Evolutionary conservation across 169 alveolate genomes (phyloP).

Genomic region (Neospora caninum): DNA sequence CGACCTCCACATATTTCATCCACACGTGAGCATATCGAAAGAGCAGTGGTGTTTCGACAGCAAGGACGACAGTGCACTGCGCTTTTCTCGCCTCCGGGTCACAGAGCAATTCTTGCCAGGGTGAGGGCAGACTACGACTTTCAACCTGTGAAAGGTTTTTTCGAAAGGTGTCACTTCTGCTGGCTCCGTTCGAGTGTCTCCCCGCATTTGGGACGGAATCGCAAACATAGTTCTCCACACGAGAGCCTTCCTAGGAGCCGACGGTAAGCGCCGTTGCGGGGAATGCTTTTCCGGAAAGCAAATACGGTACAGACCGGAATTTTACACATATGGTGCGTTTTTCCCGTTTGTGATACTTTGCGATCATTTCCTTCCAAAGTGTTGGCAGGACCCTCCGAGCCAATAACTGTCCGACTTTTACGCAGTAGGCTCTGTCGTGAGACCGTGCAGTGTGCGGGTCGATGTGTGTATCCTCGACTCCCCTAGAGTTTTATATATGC

Average conservation of each 20-base stretch:
- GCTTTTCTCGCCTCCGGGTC: not conserved
- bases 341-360: too few species aligned
- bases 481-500: too few species aligned
- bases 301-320: too few species aligned
- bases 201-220: not conserved
- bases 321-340: too few species aligned
- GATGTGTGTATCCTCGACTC: too few species aligned
- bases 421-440: too few species aligned
- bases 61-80: not conserved
- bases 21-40: not conserved
- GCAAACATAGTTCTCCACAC: not conserved
- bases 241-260: not conserved
- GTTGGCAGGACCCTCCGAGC: too few species aligned
- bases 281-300: not conserved
- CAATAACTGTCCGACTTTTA: too few species aligned
- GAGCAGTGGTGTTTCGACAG: not conserved
- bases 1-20: not conserved
- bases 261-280: not conserved
- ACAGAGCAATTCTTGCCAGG: not conserved
- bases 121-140: not conserved
- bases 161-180: not conserved
- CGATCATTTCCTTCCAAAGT: too few species aligned
- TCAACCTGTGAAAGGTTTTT: not conserved
- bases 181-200: not conserved
- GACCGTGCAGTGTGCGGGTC: too few species aligned